Evolutionary conservation across 495 filamentous ascomycete genomes (phyloP), one percentile per base, ranked within the genome.

Genomic region (Xylaria nigripes): DNA sequence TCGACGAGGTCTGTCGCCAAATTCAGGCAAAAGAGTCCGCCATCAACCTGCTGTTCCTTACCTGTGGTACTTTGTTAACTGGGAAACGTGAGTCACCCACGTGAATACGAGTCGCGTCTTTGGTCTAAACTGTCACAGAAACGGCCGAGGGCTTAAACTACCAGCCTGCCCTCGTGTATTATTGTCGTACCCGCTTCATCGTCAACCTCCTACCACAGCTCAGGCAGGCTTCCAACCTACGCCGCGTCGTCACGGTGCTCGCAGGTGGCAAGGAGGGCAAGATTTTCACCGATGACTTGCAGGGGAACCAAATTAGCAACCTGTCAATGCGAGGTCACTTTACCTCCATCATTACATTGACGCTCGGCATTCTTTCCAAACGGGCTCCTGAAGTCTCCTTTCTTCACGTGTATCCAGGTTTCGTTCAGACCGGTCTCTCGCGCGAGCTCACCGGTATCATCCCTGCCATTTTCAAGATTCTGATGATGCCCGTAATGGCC

Each of bases 1-100:
- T 84, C 21, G 81, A 84, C 60, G 60, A 72, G 6, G 68, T 75
- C 0, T 84, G 79, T 52, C 54, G 62, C 0, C 65, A 80, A 22
- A 81, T 86, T 45, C 66, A 70, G 43, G 52, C 50, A 4, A 73
- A 74, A 45, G 81, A 85, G 55, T 56, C 60, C n/a, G 64, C 21
- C 3, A 66, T 88, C 54, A 81, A 86, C 60, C 57, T 86, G 5
- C 72, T 88, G 0, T 81, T 84, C 64, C 67, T 80, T 60, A 76
- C 65, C 6, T 64, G 61, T 8, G 73, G 60, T 64, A 71, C 22
- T 29, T 55, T 51, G 30, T 45, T 49, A 70, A 43, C 45, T 47
- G 48, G 68, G 67, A 23, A 59, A 61, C 22, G 50, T 62, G 34
- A 58, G 57, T 40, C n/a, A n/a, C n/a, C n/a, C n/a, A n/a, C n/a